phyloP scores from a whole-genome alignment of 148 eudicot species.

The Cornus kousa region DNA sequence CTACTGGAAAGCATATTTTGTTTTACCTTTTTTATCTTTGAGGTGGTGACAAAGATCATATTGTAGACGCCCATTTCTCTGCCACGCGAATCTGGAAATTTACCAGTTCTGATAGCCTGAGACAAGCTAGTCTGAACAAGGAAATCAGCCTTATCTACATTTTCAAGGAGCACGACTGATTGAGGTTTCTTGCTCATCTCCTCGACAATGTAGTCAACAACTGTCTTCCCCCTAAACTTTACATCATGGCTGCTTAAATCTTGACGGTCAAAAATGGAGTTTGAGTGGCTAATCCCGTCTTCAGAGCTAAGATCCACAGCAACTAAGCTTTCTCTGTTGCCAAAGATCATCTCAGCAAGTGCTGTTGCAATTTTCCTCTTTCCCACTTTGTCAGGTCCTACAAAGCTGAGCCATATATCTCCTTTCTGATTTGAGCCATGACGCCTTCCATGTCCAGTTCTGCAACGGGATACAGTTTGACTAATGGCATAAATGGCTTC shows the following conservation, averaged over 20 bases:
- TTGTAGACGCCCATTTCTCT: conserved; percentile 57
- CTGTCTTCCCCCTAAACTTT: conserved; percentile 52
- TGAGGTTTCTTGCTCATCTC: conserved; percentile 64
- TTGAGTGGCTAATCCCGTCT: conserved; percentile 26
- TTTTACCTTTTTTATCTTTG: conserved; percentile 20
- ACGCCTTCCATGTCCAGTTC: conserved; percentile 36
- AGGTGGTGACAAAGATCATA: conserved; percentile 46
- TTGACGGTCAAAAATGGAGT: conserved; percentile 40
- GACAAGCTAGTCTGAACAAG: conserved; percentile 57
- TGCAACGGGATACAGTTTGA: conserved; percentile 39
- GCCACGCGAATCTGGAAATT: conserved; percentile 59
- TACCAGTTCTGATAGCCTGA: conserved; percentile 69
- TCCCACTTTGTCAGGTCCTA: conserved; percentile 70
- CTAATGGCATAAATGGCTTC: conserved; percentile 44
- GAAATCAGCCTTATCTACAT: conserved; percentile 71
- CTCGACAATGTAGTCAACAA: conserved; percentile 66
- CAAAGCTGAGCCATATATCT: conserved; percentile 64
- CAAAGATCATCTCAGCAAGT: conserved; percentile 67
- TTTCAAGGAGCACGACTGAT: conserved; percentile 76
- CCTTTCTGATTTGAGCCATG: conserved; percentile 33
- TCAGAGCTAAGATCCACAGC: conserved; percentile 56
- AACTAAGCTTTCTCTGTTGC: conserved; percentile 54
- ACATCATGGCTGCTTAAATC: conserved; percentile 28
- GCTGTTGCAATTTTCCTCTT: conserved; percentile 60
- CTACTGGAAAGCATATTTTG: conserved; percentile 22